Base-by-base conservation (phyloP, 495 filamentous ascomycete species). In the Penicillium dipodomyicola region DNA sequence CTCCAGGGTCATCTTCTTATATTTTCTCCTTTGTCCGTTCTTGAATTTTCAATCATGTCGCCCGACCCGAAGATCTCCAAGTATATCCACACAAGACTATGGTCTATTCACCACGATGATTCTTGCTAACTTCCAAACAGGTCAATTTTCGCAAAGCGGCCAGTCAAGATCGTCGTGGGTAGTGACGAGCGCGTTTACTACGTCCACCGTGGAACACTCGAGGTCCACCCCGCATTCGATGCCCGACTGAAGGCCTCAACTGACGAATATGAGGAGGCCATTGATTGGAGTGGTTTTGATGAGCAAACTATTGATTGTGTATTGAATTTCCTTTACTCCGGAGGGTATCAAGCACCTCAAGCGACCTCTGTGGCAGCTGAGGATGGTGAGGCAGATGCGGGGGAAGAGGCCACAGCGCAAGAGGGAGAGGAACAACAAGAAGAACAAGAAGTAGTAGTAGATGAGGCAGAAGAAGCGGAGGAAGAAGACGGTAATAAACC, bases 221-320 rank as follows among this genome's bases (percentile, higher is more conserved):
- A 43, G 10, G 17, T 27, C 3, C 49, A 46, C 43, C 48, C 49
- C 25, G 22, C 49, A 46, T 58, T 58, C 5, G 32, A 58, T 10
- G 37, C 46, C 14, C 37, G 49, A 22, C 7, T 57, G 7, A 49
- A 51, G 14, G 46, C 8, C 3, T 14, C 23, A 14, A 44, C 39
- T 8, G 32, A 46, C 32, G 22, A 52, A 12, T 52, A 25, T 25
- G 25, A 43, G 10, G 14, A 23, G 1, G 22, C 15, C 10, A 23
- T 62, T 25, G 56, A 59, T 20, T 62, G 54, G 59, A 32, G 14
- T 14, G 43, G 23, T 12, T 62, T 58, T 22, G 43, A 59, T 3
- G 50, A 62, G 44, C 49, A 62, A 19, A 62, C 54, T 4, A 22
- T 62, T 4, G 49, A 62, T 50, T 62, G 59, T 23, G 48, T 48